Conservation (phyloP, 306 rosid species). For the Purshia tridentata region DNA sequence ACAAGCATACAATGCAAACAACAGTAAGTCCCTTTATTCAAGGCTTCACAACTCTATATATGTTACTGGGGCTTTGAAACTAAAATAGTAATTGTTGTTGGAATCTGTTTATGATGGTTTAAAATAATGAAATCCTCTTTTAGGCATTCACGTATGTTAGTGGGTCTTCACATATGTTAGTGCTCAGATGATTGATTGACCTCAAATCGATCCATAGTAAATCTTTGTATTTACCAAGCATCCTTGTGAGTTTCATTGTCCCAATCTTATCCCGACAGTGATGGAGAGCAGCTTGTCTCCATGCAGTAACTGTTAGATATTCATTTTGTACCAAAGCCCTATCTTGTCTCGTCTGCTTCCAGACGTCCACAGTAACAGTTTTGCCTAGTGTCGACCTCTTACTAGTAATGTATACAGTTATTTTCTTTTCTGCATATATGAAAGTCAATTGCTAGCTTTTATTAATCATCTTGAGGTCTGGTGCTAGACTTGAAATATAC, state of each 20-base stretch:
- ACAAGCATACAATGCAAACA: slow-evolving; percentile 31
- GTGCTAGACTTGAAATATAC: not conserved
- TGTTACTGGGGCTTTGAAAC: not conserved
- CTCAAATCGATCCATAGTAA: too few relatives aligned
- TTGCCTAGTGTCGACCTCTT: not conserved
- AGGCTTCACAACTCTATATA: slow-evolving; percentile 8
- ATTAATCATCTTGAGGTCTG: not conserved
- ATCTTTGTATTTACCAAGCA: not conserved
- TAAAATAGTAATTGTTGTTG: not conserved
- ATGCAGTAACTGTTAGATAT: not conserved
- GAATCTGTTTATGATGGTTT: not conserved
- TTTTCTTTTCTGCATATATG: not conserved
- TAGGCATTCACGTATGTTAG: too few relatives aligned
- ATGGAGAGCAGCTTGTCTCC: too few relatives aligned
- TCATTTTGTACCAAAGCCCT: not conserved
- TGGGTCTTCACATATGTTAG: too few relatives aligned
- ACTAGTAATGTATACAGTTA: not conserved
- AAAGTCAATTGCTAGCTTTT: not conserved
- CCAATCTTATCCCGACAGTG: too few relatives aligned
- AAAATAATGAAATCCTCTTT: too few relatives aligned
- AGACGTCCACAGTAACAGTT: not conserved
- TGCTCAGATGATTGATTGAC: too few relatives aligned
- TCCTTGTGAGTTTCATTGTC: not conserved
- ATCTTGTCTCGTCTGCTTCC: not conserved
- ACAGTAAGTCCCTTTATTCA: slow-evolving; percentile 45